A percentile compares a stretch with the other conserved stretches of the same genome.
Conservation (phyloP, 371 early-diverging fungal genomes). For the Sporodiniella umbellata region DNA sequence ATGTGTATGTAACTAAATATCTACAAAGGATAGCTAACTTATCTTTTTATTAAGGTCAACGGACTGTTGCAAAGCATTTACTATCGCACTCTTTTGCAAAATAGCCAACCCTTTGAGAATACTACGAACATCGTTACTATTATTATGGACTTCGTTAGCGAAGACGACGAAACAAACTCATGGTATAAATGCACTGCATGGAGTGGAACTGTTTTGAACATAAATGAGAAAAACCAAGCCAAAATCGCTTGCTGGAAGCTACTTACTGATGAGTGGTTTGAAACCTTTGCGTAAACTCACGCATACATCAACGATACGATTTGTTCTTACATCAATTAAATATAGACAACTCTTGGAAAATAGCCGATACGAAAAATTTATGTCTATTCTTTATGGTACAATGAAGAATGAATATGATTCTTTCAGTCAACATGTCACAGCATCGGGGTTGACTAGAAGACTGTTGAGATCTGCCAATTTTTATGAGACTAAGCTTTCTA, state of each 20-base stretch:
- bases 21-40: neutral
- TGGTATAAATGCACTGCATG: constrained; percentile 20
- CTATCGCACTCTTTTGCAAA: constrained; percentile 10
- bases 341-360: constrained; percentile 26
- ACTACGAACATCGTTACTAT: constrained; percentile 12
- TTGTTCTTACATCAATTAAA: too few relatives aligned
- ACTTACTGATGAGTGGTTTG: constrained; percentile 57
- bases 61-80: constrained; percentile 37
- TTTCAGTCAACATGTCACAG: constrained; percentile 9
- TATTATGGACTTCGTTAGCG: constrained; percentile 22
- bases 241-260: constrained; percentile 55
- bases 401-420: constrained; percentile 4
- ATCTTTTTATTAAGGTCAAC: constrained; percentile 18
- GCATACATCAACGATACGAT: too few relatives aligned
- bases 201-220: constrained; percentile 40
- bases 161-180: neutral
- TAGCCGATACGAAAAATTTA: constrained; percentile 12
- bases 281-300: constrained; percentile 42
- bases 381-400: constrained; percentile 17
- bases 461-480: constrained; percentile 54
- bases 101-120: neutral
- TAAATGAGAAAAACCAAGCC: constrained; percentile 20
- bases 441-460: constrained; percentile 27
- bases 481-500: constrained; percentile 51
- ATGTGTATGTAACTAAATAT: constrained; percentile 1